phyloP scores from a whole-genome alignment of 2,329 filamentous ascomycete genomes.

The Hansfordia pulvinata region DNA sequence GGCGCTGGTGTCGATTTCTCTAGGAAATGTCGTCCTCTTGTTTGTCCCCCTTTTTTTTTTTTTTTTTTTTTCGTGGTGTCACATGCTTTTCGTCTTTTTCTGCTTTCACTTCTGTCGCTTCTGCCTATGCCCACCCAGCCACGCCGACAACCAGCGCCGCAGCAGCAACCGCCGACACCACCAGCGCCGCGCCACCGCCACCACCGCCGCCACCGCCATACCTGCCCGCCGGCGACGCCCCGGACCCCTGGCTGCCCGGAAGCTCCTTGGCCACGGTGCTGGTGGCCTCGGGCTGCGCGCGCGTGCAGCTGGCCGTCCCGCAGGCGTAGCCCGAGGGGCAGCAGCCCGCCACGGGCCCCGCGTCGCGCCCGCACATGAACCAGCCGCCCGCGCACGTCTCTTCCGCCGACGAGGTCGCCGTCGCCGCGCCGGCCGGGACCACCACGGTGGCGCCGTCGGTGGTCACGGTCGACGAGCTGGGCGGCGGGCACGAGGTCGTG shows the following conservation, averaged over 20 bases:
- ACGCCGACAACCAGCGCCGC: conserved; percentile 1
- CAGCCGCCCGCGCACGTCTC: conserved; percentile 63
- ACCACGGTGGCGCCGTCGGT: conserved; percentile 59
- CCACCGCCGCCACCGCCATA: neutral
- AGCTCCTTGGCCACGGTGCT: conserved; percentile 40
- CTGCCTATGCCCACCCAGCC: too few relatives aligned
- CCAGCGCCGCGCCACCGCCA: neutral
- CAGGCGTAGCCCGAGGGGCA: conserved; percentile 70
- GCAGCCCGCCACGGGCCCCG: conserved; percentile 60
- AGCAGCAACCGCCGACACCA: neutral
- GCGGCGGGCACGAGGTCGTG: conserved; percentile 61
- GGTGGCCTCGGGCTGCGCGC: conserved; percentile 35
- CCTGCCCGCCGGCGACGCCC: neutral
- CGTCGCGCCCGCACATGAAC: conserved; percentile 51
- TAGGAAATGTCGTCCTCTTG: too few relatives aligned
- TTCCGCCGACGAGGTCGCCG: conserved; percentile 24
- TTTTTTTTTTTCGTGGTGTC: too few relatives aligned
- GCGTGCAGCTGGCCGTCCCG: conserved; percentile 58
- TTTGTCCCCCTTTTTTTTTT: too few relatives aligned
- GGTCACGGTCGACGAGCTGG: conserved; percentile 44
- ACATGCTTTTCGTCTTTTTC: too few relatives aligned
- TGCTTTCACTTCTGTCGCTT: neutral
- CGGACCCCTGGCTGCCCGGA: conserved; percentile 14
- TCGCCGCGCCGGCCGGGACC: conserved; percentile 38
- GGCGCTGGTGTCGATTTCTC: too few relatives aligned